Percentiles rank a stretch among this genome's conserved stretches.
These are phyloP conservation scores for Eucalyptus regnans DNA, from an alignment of 345 rosid species.

Conservation along the genomic window DNA sequence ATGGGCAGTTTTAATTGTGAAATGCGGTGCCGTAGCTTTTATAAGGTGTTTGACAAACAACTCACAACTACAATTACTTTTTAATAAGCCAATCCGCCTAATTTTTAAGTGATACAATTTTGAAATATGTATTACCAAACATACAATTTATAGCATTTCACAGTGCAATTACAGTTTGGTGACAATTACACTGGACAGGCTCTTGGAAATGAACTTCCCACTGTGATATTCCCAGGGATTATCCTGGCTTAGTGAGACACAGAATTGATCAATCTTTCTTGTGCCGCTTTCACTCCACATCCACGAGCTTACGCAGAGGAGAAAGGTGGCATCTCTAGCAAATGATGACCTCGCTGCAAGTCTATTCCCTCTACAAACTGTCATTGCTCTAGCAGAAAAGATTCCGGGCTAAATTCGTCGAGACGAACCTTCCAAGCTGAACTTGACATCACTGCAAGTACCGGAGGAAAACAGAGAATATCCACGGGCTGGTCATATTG, in stretches of 20 bases:
- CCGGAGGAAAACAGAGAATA: not conserved
- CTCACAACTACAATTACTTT: not conserved
- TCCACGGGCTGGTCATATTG: not conserved
- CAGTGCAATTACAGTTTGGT: not conserved
- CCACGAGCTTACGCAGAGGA: not conserved
- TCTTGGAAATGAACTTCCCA: not conserved
- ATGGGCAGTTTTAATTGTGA: not conserved
- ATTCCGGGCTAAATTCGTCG: not conserved
- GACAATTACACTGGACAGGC: not conserved
- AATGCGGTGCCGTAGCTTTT: not conserved
- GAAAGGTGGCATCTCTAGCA: not conserved
- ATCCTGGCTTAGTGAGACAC: too few species aligned
- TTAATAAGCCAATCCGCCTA: not conserved
- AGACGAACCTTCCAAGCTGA: not conserved
- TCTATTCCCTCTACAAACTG: not conserved
- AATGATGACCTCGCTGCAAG: not conserved
- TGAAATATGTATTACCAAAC: not conserved
- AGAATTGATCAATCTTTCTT: too few species aligned
- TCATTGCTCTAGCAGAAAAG: not conserved
- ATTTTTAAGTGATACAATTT: not conserved
- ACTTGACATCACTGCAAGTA: not conserved
- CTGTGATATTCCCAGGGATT: too few species aligned
- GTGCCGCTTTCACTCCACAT: not conserved
- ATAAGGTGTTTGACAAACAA: not conserved
- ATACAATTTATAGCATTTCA: not conserved